phyloP scores from a whole-genome alignment of 2,329 filamentous ascomycete genomes.

The Phoma sp. region DNA sequence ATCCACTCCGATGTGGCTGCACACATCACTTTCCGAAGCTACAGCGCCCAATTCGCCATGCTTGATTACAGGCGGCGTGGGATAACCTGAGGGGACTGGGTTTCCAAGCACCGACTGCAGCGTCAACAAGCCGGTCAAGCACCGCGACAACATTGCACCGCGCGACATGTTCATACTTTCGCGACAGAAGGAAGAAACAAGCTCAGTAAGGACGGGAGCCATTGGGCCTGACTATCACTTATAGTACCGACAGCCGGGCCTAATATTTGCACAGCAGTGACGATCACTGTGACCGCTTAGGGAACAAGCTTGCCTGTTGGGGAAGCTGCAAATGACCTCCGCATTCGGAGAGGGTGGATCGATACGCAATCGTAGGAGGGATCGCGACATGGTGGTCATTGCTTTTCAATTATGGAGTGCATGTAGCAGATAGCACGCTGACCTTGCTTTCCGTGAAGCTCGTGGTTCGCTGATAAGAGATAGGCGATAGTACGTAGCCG shows the following conservation, averaged over 20 bases:
- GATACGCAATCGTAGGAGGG: constrained; percentile 10
- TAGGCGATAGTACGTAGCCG: neutral
- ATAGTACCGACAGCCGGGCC: constrained; percentile 4
- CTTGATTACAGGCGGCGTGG: constrained; percentile 23
- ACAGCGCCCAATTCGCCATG: constrained; percentile 51
- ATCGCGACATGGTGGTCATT: constrained; percentile 10
- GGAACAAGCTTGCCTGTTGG: constrained; percentile 12
- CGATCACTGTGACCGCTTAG: constrained; percentile 10
- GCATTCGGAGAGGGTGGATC: constrained; percentile 2
- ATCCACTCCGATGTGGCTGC: constrained; percentile 55
- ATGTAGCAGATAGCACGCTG: constrained; percentile 3
- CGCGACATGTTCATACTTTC: constrained; percentile 29
- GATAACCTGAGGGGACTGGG: constrained; percentile 27
- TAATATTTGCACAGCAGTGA: constrained; percentile 6
- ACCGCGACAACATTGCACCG: constrained; percentile 24
- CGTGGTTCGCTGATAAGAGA: constrained; percentile 8
- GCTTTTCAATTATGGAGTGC: neutral
- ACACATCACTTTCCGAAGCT: constrained; percentile 54
- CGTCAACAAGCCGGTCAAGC: constrained; percentile 34
- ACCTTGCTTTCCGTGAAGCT: too few species aligned
- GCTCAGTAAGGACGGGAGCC: constrained; percentile 10
- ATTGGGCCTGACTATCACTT: constrained; percentile 16
- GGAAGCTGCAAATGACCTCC: constrained; percentile 16
- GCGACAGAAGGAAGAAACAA: constrained; percentile 19
- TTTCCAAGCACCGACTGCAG: constrained; percentile 36